Evolutionary conservation across 192 early-diverging fungal species (phyloP).

Genomic region (Cetraspora pellucida): DNA sequence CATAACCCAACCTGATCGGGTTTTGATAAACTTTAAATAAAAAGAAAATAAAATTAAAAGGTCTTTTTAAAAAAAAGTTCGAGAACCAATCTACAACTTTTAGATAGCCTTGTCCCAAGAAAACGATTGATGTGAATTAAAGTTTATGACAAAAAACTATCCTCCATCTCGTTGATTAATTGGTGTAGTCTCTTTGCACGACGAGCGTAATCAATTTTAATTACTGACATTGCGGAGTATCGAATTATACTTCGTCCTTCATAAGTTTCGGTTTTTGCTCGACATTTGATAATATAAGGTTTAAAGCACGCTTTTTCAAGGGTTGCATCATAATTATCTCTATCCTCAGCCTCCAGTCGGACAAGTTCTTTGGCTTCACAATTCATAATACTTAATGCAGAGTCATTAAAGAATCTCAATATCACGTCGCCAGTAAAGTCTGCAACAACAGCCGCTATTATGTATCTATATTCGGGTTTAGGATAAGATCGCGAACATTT

Average conservation of each 20-base stretch:
- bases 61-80: no score
- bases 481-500: conserved; percentile 77
- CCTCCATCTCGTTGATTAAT: no score
- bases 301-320: conserved; percentile 66
- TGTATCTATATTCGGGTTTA: conserved; percentile 81
- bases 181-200: not conserved
- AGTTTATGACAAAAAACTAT: no score
- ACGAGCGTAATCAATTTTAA: not conserved
- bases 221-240: not conserved
- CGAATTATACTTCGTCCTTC: conserved; percentile 51
- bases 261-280: conserved; percentile 82
- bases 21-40: no score
- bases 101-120: no score
- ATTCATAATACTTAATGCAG: conserved; percentile 68
- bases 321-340: conserved; percentile 47
- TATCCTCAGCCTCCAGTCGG: conserved; percentile 32
- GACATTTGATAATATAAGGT: conserved; percentile 70
- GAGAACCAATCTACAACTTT: no score
- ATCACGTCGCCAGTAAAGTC: conserved; percentile 84
- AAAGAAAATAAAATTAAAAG: no score
- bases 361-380: conserved; percentile 67
- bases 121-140: no score
- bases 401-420: conserved; percentile 88
- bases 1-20: no score
- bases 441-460: conserved; percentile 66